Evolutionary conservation across 2,329 filamentous ascomycete species (phyloP), one percentile per base, ranked within the genome.

Genomic region (Pseudogymnoascus sp.): DNA sequence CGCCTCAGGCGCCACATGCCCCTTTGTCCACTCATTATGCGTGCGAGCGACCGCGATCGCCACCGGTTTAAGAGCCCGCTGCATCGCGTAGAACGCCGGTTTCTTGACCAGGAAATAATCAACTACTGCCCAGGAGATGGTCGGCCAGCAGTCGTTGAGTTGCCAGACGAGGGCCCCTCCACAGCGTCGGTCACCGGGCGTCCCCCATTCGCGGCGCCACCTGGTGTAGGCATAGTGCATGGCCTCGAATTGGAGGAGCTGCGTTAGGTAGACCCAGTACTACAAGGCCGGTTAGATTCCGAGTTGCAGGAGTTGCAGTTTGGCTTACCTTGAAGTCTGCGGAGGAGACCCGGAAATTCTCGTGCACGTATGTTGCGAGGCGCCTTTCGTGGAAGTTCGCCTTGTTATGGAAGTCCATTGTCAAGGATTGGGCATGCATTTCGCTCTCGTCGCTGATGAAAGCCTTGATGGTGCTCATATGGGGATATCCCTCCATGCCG

Each of bases 111-210:
- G 74, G 65, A 79, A 79, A 67, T 81, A 86, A 72, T 88, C 86
- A 11, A 86, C 83, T 40, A 88, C 80, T 0, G 85, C 78, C 86
- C 86, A 89, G 28, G 81, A 85, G 59, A 83, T 85, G 19, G 83
- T 84, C 1, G 86, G 86, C 85, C 85, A 89, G 74, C 84, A 87
- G 74, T 89, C 87, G 69, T 89, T 89, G 61, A 89, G 76, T 75
- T 88, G 86, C 86, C 86, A 89, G 4, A 88, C 83, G 47, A 89
- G 74, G 10, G 83, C 84, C 17, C 86, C 86, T 60, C 84, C 84
- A 69, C 86, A 89, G 64, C 76, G 64, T 17, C 69, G 68, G 23
- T 67, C 62, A 4, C 65, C 69, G 5, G 64, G 59, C 5, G 66
- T 67, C 1, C 65, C 60, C 60, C 70, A 72, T n/a, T 69, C 67